A percentile compares a stretch with the other conserved stretches of the same genome.
phyloP scores from a whole-genome alignment of 495 filamentous ascomycete genomes.

The Rhizodiscina lignyota region DNA sequence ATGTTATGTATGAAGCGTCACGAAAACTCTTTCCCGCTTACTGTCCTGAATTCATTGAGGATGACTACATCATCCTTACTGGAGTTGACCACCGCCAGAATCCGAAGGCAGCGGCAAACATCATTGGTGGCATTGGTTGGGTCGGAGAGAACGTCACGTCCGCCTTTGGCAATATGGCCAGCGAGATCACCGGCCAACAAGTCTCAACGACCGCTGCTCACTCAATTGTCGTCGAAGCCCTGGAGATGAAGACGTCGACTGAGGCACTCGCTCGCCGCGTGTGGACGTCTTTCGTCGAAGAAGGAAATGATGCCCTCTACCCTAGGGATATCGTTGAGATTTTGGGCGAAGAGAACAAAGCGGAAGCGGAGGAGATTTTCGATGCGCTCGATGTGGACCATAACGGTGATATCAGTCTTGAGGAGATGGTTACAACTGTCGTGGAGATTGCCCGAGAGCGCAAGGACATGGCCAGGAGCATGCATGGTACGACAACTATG shows the following conservation, averaged over 20 bases:
- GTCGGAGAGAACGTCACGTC: constrained; percentile 10
- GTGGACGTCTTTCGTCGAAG: constrained; percentile 10
- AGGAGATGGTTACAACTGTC: constrained; percentile 10
- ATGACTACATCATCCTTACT: constrained; percentile 6
- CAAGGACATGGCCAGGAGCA: constrained; percentile 7
- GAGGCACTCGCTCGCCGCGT: constrained; percentile 10
- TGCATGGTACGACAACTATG: too few species aligned
- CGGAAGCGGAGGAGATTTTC: constrained; percentile 10
- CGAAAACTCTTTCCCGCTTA: constrained; percentile 10
- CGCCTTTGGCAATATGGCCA: constrained; percentile 10
- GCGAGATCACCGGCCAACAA: constrained; percentile 9
- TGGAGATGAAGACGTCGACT: constrained; percentile 8
- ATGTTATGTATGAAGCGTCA: constrained; percentile 12
- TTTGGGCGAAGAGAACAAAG: constrained; percentile 2
- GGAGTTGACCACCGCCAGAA: constrained; percentile 4
- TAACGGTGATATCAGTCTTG: constrained; percentile 11
- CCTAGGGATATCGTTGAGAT: constrained; percentile 7
- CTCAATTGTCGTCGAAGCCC: constrained; percentile 10
- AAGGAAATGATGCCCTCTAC: constrained; percentile 10
- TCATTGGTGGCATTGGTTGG: constrained; percentile 8
- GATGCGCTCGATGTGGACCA: constrained; percentile 7
- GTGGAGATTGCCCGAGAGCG: constrained; percentile 8
- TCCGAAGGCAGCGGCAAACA: constrained; percentile 2
- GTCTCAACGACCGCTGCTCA: constrained; percentile 7
- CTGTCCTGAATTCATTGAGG: constrained; percentile 9